Evolutionary conservation across 2,329 filamentous ascomycete species (phyloP), one percentile per base, ranked within the genome.

Genomic region (Allantophomopsis lycopodina): DNA sequence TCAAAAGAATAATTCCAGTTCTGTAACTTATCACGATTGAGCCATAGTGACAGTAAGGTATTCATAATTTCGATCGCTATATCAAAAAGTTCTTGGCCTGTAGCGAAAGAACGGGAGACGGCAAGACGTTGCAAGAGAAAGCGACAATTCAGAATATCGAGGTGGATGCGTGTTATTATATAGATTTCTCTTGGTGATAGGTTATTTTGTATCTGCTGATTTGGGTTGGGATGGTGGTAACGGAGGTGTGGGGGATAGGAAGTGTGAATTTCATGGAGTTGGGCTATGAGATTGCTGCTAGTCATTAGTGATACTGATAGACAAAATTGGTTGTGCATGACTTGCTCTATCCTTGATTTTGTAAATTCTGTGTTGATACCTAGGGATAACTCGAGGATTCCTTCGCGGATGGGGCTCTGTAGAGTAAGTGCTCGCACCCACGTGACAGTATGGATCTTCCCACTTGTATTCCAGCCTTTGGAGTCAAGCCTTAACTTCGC

Each of bases 51-150:
- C 38, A 10, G 44, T 39, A 16, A 4, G 18, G 49, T 39, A 10
- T 53, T 50, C 17, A 55, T 45, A 18, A 52, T 51, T 32, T 54
- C 47, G 44, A 52, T 46, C 3, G 52, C 47, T 12, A 50, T 49
- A 35, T 51, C 43, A 2, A 55, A 36, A 15, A 55, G 43, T 7
- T 41, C 41, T 42, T 54, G 47, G 2, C 41, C 41, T 40, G 47
- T 48, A 14, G 37, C 39, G 14, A 49, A 38, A 1, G 48, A 47
- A 5, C 48, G 42, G 31, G 49, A 45, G 12, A 48, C 43, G 4
- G 50, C 48, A 15, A 54, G 43, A 13, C 51, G 42, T 33, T 55
- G 48, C 15, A 52, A 42, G 5, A 53, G 40, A 28, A 55, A 52
- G n/a, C 40, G 44, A 21, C 50, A 54, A n/a, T 55, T 52, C 5